Evolutionary conservation across 2,329 filamentous ascomycete genomes (phyloP).

Genomic region (Hypoxylon sp.): DNA sequence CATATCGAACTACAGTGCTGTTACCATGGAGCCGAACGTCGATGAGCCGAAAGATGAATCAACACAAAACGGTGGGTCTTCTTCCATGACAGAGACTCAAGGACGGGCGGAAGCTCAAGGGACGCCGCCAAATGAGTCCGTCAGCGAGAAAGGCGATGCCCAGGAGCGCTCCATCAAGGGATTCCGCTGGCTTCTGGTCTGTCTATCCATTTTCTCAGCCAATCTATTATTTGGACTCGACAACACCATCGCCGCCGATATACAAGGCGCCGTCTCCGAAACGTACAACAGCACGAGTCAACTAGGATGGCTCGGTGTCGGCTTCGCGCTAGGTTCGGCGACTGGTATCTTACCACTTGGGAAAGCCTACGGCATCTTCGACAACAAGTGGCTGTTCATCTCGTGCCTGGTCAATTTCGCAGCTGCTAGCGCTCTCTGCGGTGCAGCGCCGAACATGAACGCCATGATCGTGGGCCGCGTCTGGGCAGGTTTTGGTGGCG

Average conservation of each 20-base stretch:
- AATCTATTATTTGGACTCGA: slow-evolving; percentile 57
- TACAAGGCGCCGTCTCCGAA: slow-evolving; percentile 58
- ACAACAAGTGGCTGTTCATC: slow-evolving; percentile 58
- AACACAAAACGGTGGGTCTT: slow-evolving; percentile 1
- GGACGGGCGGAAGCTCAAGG: not conserved
- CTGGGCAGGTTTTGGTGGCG: slow-evolving; percentile 61
- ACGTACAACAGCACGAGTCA: slow-evolving; percentile 55
- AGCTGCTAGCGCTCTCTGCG: slow-evolving; percentile 57
- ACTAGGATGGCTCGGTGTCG: slow-evolving; percentile 58
- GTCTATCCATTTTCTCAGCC: slow-evolving; percentile 35
- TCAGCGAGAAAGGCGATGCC: slow-evolving; percentile 13
- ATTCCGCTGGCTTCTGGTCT: slow-evolving; percentile 32
- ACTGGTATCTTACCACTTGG: slow-evolving; percentile 56
- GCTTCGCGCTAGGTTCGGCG: slow-evolving; percentile 59
- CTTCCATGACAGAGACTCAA: not conserved
- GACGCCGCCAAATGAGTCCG: slow-evolving; percentile 10
- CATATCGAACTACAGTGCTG: not conserved
- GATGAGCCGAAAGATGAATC: slow-evolving; percentile 17
- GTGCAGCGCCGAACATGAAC: slow-evolving; percentile 61
- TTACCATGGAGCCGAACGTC: slow-evolving; percentile 13
- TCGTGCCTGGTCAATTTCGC: slow-evolving; percentile 35
- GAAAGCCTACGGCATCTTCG: slow-evolving; percentile 58
- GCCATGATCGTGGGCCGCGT: slow-evolving; percentile 65
- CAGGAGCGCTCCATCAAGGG: slow-evolving; percentile 32
- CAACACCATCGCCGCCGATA: slow-evolving; percentile 63